Base-by-base conservation (phyloP, 306 rosid genomes). In the Dryas drummondii region DNA sequence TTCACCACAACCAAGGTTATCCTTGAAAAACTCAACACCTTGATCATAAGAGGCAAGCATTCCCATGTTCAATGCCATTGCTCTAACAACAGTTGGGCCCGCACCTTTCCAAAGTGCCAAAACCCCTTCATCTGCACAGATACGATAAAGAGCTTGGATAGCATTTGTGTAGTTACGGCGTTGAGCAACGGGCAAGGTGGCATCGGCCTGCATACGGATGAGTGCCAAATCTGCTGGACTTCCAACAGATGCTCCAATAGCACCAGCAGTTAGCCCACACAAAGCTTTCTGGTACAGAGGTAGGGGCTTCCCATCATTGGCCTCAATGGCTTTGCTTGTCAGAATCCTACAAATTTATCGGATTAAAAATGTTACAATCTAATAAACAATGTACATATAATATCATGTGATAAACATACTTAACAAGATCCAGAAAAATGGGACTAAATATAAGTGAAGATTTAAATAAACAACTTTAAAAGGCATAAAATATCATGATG, bases 61-160 rank as follows among this genome's bases (percentile, higher is more conserved):
- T 22, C 99, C 99, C 99, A 94, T 94, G 86, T 94, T 94, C 91
- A 94, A 85, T 64, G 97, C 99, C 99, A 94, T 94, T 48, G 99
- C 99, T 79, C 99, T 88, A 26, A 94, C 97, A 0, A 94, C 99
- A 73, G 99, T 94, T 22, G 99, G 99, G 5, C 99, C 99, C 6
- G 99, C 99, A 76, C 99, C 99, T 76, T 94, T 94, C 99, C 99
- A 94, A 46, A 94, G 97, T 4, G 99, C 88, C 84, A 94, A 81
- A 73, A 94, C 85, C 49, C 99, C 99, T 81, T 94, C 99, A 61
- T 94, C 99, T 10, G 91, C 57, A 54, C 57, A 81, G 80, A 94
- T 94, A 60, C 99, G 94, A 81, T 72, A 86, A 13, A 94, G 97
- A 14, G 99, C 99, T 74, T 94, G 97, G 89, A 94, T 88, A 73